Conservation (phyloP, 345 rosid genomes). For the Eucalyptus sp. region DNA sequence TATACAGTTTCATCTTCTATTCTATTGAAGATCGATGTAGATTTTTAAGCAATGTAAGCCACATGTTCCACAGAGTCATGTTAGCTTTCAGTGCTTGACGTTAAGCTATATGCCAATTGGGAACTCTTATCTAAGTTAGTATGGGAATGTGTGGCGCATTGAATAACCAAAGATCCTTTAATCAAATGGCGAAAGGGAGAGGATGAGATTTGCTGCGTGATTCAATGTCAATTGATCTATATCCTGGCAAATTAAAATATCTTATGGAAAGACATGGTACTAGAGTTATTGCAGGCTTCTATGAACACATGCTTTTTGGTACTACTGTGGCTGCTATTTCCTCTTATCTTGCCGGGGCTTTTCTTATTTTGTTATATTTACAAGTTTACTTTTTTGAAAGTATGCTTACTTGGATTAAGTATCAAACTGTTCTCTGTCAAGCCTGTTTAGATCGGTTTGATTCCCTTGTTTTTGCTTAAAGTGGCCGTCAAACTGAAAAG, state of each 20-base stretch:
- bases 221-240: not conserved
- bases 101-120: not conserved
- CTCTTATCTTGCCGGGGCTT: not conserved
- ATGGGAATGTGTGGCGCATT: not conserved
- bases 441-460: not conserved
- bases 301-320: not conserved
- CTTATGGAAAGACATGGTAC: not conserved
- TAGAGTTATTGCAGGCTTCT: not conserved
- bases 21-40: not conserved
- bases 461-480: not conserved
- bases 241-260: not conserved
- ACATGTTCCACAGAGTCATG: not conserved
- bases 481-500: not conserved
- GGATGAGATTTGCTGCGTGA: not conserved
- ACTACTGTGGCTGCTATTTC: not conserved
- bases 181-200: not conserved
- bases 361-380: not conserved
- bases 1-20: not conserved
- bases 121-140: not conserved
- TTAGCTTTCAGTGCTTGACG: not conserved
- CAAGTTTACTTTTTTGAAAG: not conserved
- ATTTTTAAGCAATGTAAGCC: not conserved
- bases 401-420: not conserved
- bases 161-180: not conserved
- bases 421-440: not conserved